Percentiles rank a stretch among this genome's conserved stretches.
Conservation (phyloP, 106 monocot species). For the Phalaenopsis equestris region DNA sequence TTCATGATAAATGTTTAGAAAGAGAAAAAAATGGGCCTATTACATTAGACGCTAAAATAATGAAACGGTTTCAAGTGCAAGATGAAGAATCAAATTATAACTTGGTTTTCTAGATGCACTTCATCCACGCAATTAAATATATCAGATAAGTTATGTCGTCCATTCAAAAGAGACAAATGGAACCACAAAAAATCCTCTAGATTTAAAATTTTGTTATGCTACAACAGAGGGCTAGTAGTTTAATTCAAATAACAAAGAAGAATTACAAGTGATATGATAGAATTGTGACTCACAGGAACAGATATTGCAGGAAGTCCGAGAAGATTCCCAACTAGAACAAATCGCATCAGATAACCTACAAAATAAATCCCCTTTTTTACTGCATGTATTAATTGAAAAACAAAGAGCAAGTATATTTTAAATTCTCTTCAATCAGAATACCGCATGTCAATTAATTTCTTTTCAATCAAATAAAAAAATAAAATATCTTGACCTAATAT, state of each 20-base stretch:
- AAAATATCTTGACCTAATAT: neutral
- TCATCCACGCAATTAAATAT: neutral
- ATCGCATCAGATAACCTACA: constrained; percentile 88
- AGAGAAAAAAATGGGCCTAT: neutral
- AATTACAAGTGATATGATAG: neutral
- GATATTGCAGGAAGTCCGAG: constrained; percentile 95
- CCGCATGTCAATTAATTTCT: neutral
- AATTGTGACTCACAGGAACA: constrained; percentile 65
- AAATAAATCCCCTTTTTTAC: constrained; percentile 5
- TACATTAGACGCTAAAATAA: neutral
- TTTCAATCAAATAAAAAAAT: neutral
- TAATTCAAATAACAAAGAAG: neutral
- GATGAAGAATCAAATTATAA: neutral
- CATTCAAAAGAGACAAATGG: neutral
- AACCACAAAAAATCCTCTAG: neutral
- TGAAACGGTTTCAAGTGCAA: neutral
- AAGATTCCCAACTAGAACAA: constrained; percentile 77
- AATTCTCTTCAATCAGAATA: neutral
- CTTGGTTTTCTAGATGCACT: neutral
- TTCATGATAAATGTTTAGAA: neutral
- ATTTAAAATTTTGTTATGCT: neutral
- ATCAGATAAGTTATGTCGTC: neutral
- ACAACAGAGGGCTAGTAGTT: neutral
- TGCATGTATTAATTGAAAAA: neutral
- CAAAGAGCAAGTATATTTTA: neutral